Conservation (phyloP, 306 rosid genomes). For the Benincasa hispida region DNA sequence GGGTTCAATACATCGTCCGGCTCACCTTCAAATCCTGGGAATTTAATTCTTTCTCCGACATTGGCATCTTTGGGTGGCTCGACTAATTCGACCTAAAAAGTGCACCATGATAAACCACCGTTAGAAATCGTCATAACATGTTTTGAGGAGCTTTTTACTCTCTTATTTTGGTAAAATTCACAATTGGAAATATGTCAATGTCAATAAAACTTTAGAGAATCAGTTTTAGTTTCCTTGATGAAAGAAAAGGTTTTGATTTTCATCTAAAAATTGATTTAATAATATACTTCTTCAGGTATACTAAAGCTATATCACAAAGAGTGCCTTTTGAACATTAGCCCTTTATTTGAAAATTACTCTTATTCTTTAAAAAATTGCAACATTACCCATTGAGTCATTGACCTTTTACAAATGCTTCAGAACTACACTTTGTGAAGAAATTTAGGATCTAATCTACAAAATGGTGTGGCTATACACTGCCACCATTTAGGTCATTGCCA, state of each 20-base stretch:
- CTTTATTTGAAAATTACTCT: too few relatives aligned
- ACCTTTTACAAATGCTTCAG: too few relatives aligned
- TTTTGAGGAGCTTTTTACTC: not conserved
- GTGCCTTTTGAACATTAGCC: too few relatives aligned
- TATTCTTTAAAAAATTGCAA: too few relatives aligned
- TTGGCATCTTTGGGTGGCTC: conserved; percentile 65
- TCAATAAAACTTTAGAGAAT: too few relatives aligned
- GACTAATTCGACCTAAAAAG: conserved; percentile 64
- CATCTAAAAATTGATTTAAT: not conserved
- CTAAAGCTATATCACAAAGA: not conserved
- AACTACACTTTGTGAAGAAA: too few relatives aligned
- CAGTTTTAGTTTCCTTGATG: too few relatives aligned
- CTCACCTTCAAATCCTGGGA: conserved; percentile 55
- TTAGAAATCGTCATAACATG: not conserved
- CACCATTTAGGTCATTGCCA: too few relatives aligned
- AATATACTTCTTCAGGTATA: not conserved
- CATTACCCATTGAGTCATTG: too few relatives aligned
- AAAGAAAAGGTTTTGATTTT: not conserved
- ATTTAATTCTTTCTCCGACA: conserved; percentile 63
- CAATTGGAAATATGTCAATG: not conserved
- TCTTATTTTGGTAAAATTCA: not conserved
- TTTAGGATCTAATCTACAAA: too few relatives aligned
- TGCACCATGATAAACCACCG: not conserved
- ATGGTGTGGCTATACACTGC: too few relatives aligned
- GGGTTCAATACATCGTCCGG: conserved; percentile 77